Percentiles rank a stretch among this genome's conserved stretches.
These are phyloP conservation scores for Lactifluus pinguis DNA, from an alignment of 768 basidiomycete genomes.

Conservation along the genomic window DNA sequence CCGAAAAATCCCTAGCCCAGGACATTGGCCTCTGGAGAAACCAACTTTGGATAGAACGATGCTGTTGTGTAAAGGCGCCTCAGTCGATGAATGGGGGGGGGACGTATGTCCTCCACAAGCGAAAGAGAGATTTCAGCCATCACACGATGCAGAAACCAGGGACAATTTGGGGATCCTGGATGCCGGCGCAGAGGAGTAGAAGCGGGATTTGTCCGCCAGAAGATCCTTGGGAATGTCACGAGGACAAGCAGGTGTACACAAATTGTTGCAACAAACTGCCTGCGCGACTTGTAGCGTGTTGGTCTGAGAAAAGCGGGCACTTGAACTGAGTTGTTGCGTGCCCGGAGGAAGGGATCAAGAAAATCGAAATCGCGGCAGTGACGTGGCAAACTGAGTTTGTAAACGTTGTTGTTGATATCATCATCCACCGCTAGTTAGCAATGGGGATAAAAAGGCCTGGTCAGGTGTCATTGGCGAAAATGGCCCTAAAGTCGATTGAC, in stretches of 20 bases:
- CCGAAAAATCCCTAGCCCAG: not conserved
- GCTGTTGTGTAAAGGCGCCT: not conserved
- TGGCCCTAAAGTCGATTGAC: no score
- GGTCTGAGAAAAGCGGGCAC: not conserved
- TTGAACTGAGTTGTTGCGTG: not conserved
- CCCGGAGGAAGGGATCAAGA: not conserved
- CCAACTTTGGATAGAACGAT: constrained; percentile 2
- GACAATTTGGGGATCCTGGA: not conserved
- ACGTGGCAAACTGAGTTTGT: constrained; percentile 3
- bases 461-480: not conserved
- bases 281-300: not conserved
- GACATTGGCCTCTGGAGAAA: constrained; percentile 4
- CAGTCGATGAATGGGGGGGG: not conserved
- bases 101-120: not conserved
- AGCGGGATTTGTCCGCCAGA: constrained; percentile 3
- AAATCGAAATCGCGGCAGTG: not conserved
- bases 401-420: not conserved
- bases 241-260: not conserved
- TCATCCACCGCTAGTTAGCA: not conserved
- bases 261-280: not conserved
- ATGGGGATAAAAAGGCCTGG: not conserved
- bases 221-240: constrained; percentile 5
- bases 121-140: not conserved
- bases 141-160: not conserved
- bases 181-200: not conserved